Base-by-base conservation (phyloP, 306 rosid genomes). In the Vigna radiata region DNA sequence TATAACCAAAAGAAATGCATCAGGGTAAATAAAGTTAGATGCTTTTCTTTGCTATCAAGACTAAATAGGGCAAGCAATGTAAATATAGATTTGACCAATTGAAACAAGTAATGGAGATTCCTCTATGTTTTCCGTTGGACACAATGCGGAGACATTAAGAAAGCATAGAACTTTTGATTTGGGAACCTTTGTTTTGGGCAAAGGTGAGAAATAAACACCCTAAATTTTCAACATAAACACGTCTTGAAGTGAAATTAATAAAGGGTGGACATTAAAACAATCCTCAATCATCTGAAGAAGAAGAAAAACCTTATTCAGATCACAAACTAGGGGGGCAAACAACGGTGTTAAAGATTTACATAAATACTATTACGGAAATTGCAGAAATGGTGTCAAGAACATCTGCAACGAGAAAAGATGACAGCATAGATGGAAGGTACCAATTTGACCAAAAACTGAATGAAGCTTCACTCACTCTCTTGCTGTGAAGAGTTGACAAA, bases 21-120 rank as follows among this genome's bases (percentile, higher is more conserved):
- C 76, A 75, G 43, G 58, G 27, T 31, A 14, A 63, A n/a, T 71
- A 76, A 77, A 44, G 80, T 72, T 69, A 76, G 79, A 83, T 90
- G 74, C 96, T 88, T 92, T 88, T 84, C 96, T 90, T 90, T 36
- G 63, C 75, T 62, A 59, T 73, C 44, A 92, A 90, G 97, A 85
- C 83, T 84, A 79, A 82, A 63, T 68, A 72, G 62, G 49, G 15
- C 1, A 44, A 44, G 18, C 15, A 27, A 53, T 44, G 55, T 68
- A 86, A 75, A 76, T 53, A 47, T 7, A 69, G 63, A 80, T 52
- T 68, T 78, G 77, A 8, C 58, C 39, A 65, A 68, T 36, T 44
- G 50, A 81, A 83, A 68, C 77, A 87, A 78, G 82, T 68, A 85
- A 78, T 41, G 73, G 58, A 77, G 85, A 86, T 84, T 86, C 93